Evolutionary conservation across 495 filamentous ascomycete species (phyloP).

Genomic region (Margaritispora aquatica): DNA sequence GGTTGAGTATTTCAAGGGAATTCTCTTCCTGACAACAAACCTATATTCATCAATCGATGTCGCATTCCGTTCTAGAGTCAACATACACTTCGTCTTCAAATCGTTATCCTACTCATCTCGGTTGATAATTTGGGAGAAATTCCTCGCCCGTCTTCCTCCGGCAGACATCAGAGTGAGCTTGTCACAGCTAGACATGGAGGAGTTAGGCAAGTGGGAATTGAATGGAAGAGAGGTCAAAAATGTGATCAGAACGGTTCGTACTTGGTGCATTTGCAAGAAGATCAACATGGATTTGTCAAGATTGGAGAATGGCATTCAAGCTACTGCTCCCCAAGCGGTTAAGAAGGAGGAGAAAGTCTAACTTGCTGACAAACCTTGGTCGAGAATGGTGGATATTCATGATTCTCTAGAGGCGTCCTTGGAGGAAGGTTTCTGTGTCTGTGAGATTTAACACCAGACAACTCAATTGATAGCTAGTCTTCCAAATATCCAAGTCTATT

Average conservation of each 20-base stretch:
- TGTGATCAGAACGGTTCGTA: conserved; percentile 23
- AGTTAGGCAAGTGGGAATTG: conserved; percentile 17
- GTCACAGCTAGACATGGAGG: conserved; percentile 2
- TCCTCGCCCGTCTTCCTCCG: not conserved
- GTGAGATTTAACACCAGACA: too few relatives aligned
- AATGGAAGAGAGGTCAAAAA: conserved; percentile 29
- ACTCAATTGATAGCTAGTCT: too few relatives aligned
- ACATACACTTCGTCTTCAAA: conserved; percentile 16
- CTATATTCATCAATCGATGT: conserved; percentile 25
- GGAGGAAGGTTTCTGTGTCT: too few relatives aligned
- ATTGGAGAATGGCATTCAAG: conserved; percentile 28
- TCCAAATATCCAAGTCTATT: too few relatives aligned
- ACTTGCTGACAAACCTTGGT: not conserved
- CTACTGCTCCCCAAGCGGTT: conserved; percentile 4
- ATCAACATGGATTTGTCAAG: conserved; percentile 27
- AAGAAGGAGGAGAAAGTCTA: not conserved
- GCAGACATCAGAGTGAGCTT: not conserved
- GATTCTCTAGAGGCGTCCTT: too few relatives aligned
- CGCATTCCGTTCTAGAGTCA: conserved; percentile 26
- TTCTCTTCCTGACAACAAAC: conserved; percentile 25
- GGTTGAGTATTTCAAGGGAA: conserved; percentile 26
- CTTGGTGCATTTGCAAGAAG: conserved; percentile 30
- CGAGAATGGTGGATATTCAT: too few relatives aligned
- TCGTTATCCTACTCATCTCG: conserved; percentile 9
- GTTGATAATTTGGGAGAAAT: conserved; percentile 26